Evolutionary conservation across 2,329 filamentous ascomycete genomes (phyloP), one percentile per base, ranked within the genome.

Genomic region (Fusarium armeniacum): DNA sequence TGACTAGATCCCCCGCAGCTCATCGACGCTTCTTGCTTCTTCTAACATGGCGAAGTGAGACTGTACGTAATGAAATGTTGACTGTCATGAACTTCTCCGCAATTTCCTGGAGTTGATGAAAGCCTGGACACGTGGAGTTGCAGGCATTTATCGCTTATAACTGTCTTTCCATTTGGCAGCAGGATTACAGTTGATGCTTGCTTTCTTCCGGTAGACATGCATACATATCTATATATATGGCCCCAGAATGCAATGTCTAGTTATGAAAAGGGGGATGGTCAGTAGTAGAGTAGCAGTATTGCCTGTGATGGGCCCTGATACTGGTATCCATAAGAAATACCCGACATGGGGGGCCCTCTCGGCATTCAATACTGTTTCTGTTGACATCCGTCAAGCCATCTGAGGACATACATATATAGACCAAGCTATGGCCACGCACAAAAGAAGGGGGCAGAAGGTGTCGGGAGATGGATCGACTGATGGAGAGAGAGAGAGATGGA

Each of bases 51-150:
- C n/a, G 20, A 47, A 28, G n/a, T 33, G 61, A 33, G 9, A 41
- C 36, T 59, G 45, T 72, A 72, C 65, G 69, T 72, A 72, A 72
- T 72, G 22, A 24, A 58, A 70, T 58, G 36, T 28, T 38, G 33
- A 58, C 13, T 28, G 33, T 59, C 62, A 59, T 41, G 24, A 59
- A 36, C 65, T 61, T 70, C 63, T 69, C 57, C 57, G 51, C 68
- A 67, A 55, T 69, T 58, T 63, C 32, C 24, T 52, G 28, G 44
- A 46, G 28, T 41, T 36, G 53, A 66, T 52, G 41, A 30, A 67
- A 59, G 68, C 54, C 67, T 51, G 47, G 62, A 43, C 33, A 22
- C 51, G 18, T 47, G 35, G 36, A 62, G 36, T 33, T 41, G 38
- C 52, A 55, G n/a, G 20, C 24, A 20, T 52, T 8, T 52, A 10